Conservation (phyloP, 148 eudicot genomes). For the Nepenthes gracilis region DNA sequence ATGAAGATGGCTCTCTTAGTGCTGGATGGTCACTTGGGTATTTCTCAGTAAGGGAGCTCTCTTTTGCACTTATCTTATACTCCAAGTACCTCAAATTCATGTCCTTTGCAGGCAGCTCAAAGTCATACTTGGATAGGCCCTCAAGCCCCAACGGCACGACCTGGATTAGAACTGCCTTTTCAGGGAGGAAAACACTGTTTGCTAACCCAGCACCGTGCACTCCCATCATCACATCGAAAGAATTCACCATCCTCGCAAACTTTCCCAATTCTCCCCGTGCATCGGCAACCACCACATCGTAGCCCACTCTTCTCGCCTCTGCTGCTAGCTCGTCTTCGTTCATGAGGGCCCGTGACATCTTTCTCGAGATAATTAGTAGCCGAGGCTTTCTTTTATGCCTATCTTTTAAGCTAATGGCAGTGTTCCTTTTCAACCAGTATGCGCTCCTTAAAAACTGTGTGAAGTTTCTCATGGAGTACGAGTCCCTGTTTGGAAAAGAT, state of each 20-base stretch:
- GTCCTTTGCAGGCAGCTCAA: constrained; percentile 19
- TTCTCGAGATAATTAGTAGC: constrained; percentile 26
- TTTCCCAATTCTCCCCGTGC: constrained; percentile 6
- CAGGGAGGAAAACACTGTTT: constrained; percentile 14
- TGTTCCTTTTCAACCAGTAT: constrained; percentile 16
- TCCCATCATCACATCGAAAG: constrained; percentile 13
- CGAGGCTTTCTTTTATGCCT: constrained; percentile 12
- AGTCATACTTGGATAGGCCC: constrained; percentile 10
- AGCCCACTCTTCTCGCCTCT: constrained; percentile 18
- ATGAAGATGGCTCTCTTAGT: constrained; percentile 12
- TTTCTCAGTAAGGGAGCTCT: constrained; percentile 22
- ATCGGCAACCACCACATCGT: constrained; percentile 20
- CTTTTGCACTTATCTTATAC: constrained; percentile 21
- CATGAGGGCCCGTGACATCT: constrained; percentile 11
- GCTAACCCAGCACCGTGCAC: constrained; percentile 23
- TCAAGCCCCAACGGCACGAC: constrained; percentile 17
- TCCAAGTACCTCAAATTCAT: constrained; percentile 33
- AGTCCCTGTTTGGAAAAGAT: not conserved
- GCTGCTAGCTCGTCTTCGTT: constrained; percentile 17
- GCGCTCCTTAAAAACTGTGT: constrained; percentile 13
- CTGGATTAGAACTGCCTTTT: constrained; percentile 13
- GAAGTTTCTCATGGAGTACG: constrained; percentile 20
- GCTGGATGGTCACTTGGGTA: constrained; percentile 21
- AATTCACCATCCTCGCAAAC: constrained; percentile 11
- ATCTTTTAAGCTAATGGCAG: not conserved